A percentile compares a stretch with the other conserved stretches of the same genome.
These are phyloP conservation scores for Cyclotella choctawhatcheeana DNA, from an alignment of 108 stramenopile genomes.

Conservation along the genomic window DNA sequence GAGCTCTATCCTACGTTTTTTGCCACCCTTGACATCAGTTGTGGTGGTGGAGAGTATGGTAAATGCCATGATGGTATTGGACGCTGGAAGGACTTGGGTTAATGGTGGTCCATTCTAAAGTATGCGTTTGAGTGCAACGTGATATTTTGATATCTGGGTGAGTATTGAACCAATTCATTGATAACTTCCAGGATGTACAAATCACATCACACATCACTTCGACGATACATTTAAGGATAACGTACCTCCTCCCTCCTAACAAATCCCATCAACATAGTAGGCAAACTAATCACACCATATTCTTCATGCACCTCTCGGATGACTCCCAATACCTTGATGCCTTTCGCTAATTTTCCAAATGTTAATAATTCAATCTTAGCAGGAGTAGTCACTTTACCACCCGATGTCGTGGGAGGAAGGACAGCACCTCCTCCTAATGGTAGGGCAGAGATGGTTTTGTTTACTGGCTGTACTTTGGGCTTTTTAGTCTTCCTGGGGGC, in stretches of 20 bases:
- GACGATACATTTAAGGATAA: no score
- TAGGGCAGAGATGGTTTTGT: conserved; percentile 10
- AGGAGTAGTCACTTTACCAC: conserved; percentile 26
- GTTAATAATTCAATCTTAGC: conserved; percentile 75
- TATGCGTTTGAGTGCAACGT: no score
- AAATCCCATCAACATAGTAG: conserved; percentile 81
- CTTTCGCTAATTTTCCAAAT: conserved; percentile 68
- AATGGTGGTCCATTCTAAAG: conserved; percentile 42
- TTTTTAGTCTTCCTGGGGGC: neutral
- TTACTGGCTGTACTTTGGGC: conserved; percentile 14
- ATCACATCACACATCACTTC: no score
- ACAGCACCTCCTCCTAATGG: conserved; percentile 85
- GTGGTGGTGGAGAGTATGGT: conserved; percentile 62
- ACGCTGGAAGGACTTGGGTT: conserved; percentile 45
- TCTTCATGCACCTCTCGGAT: conserved; percentile 73
- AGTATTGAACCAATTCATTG: no score
- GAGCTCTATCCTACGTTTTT: conserved; percentile 77
- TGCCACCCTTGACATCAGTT: conserved; percentile 39
- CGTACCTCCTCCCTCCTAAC: conserved; percentile 49
- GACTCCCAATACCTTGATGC: conserved; percentile 68
- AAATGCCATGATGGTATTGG: conserved; percentile 67
- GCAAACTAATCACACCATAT: conserved; percentile 71
- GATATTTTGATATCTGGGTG: no score
- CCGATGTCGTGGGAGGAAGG: conserved; percentile 43
- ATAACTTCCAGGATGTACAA: no score